These are phyloP conservation scores for Pelargonium citronellum DNA, from an alignment of 441 rosid genomes.

Conservation along the genomic window DNA sequence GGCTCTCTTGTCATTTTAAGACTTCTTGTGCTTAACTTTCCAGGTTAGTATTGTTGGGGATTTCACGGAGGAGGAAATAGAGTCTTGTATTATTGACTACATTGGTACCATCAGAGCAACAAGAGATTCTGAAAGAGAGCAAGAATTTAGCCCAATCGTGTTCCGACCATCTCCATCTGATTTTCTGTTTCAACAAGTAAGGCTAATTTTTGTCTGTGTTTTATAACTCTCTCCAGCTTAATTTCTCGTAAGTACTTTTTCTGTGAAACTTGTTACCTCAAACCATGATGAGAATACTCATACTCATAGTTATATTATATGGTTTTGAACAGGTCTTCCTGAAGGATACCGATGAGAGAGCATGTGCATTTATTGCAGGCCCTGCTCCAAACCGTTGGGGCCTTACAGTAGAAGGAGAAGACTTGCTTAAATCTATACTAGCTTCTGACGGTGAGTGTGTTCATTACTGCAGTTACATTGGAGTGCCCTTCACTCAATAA, in stretches of 20 bases:
- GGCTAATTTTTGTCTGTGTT: slow-evolving; percentile 16
- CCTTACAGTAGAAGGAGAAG: slow-evolving; percentile 72
- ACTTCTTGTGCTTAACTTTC: slow-evolving; percentile 19
- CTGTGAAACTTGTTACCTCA: background rate
- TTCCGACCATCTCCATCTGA: slow-evolving; percentile 74
- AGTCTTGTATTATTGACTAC: slow-evolving; percentile 79
- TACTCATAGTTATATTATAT: slow-evolving; percentile 19
- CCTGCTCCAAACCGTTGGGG: slow-evolving; percentile 99
- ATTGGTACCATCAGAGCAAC: slow-evolving; percentile 86
- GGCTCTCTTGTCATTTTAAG: slow-evolving; percentile 17
- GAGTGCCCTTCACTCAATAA: too few relatives aligned
- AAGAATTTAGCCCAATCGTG: slow-evolving; percentile 46
- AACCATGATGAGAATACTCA: background rate
- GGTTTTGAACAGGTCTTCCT: slow-evolving; percentile 64
- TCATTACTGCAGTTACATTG: background rate
- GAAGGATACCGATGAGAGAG: slow-evolving; percentile 99
- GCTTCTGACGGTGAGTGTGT: slow-evolving; percentile 46
- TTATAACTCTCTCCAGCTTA: too few relatives aligned
- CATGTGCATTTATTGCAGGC: slow-evolving; percentile 98
- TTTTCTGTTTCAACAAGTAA: slow-evolving; percentile 75
- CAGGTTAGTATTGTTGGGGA: slow-evolving; percentile 98
- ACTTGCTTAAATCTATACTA: slow-evolving; percentile 62
- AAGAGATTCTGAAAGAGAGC: slow-evolving; percentile 32
- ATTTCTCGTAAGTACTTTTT: too few relatives aligned
- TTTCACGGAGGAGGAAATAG: slow-evolving; percentile 81